A percentile compares a stretch with the other conserved stretches of the same genome.
Conservation (phyloP, 1,284 basidiomycete species). For the Trichosporon coremiiforme region DNA sequence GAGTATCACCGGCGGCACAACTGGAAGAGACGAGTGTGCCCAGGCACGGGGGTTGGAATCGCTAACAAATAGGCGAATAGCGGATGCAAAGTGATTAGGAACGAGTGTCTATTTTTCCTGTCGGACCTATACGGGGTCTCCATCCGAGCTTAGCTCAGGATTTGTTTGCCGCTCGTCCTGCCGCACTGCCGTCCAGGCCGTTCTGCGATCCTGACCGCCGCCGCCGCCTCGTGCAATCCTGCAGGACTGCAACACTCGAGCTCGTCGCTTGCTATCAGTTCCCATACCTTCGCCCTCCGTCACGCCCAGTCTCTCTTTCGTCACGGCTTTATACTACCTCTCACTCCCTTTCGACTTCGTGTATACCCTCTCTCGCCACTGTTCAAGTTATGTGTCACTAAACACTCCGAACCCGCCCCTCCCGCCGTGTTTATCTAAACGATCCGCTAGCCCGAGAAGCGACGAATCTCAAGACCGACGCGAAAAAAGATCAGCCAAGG, state of each 20-base stretch:
- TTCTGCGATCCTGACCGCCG: background rate
- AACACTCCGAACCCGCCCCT: background rate
- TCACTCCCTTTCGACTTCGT: background rate
- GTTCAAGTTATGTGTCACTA: slow-evolving; percentile 3
- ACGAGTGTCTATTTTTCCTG: background rate
- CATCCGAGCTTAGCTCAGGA: slow-evolving; percentile 15
- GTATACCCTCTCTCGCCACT: background rate
- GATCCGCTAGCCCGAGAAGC: background rate
- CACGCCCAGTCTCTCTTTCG: background rate
- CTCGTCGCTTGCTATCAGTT: background rate
- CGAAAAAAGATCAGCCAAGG: background rate
- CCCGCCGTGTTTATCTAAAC: background rate
- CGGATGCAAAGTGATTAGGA: slow-evolving; percentile 2
- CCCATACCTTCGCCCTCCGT: background rate
- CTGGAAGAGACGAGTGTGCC: background rate
- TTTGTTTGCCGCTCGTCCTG: slow-evolving; percentile 16
- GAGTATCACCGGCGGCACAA: slow-evolving; percentile 17
- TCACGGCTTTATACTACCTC: slow-evolving; percentile 1
- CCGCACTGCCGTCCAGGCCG: too few species aligned
- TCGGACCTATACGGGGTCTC: slow-evolving; percentile 15
- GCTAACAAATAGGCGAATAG: slow-evolving; percentile 2
- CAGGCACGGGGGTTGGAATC: background rate
- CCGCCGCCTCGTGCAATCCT: slow-evolving; percentile 11
- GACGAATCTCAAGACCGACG: background rate
- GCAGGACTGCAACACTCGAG: slow-evolving; percentile 4